Evolutionary conservation across 1,139 yeast genomes (phyloP), one percentile per base, ranked within the genome.

Genomic region (Scheffersomyces insectosa): DNA sequence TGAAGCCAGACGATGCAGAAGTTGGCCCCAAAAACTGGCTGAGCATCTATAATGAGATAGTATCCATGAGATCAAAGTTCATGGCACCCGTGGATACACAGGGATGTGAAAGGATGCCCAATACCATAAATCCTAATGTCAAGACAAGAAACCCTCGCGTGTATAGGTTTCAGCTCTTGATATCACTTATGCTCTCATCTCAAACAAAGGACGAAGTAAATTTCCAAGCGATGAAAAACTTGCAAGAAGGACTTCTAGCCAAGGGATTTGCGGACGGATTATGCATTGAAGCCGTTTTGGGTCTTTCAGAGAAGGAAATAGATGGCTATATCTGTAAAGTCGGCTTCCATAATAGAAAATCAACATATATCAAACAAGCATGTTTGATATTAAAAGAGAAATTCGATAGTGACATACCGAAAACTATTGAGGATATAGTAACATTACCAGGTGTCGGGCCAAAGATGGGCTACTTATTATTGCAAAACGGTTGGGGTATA

Each of bases 401-500:
- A 13, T 81, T 75, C 57, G 65, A 70, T 14, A 83, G 83, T 7
- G 97, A 90, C 55, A 76, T 91, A 1, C 93, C 93, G 0, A 65
- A 77, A 12, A 81, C 83, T 0, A 76, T 89, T 10, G 82, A 77
- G 8, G 91, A 85, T 1, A 72, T 90, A 44, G 74, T 80, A 3
- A 65, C 76, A 0, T 65, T 91, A 31, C 97, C 97, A 0, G 99
- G 99, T 0, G 96, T 91, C 1, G 99, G 99, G 0, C 97, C 97
- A 9, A 91, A 91, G 60, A 91, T 91, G 98, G 96, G 96, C 0
- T 86, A 80, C 60, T 65, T 91, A 30, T 73, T 91, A 3, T 68
- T 89, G 50, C 96, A 89, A 55, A 77, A 82, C 35, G 97, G 95
- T 0, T 90, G 97, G 96, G 69, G 75, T 32, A 69, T 83, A 42